These are phyloP conservation scores for Ceratocystiopsis sp. DNA, from an alignment of 2,329 filamentous ascomycete species.

Conservation along the genomic window DNA sequence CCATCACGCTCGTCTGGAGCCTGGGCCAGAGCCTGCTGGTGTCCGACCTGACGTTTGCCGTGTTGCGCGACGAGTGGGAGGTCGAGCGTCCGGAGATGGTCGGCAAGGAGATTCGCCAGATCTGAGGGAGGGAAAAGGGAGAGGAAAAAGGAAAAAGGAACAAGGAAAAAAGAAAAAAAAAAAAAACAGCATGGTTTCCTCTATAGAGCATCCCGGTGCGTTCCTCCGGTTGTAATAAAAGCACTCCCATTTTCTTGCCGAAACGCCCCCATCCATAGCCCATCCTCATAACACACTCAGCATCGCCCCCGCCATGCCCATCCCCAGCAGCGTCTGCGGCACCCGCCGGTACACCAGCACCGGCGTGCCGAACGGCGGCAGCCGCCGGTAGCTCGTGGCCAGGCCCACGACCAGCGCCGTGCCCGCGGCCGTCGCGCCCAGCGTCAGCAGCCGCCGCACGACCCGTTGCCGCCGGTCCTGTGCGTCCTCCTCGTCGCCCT, in stretches of 20 bases:
- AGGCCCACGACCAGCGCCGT: constrained; percentile 20
- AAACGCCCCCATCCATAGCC: background rate
- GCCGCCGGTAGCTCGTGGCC: constrained; percentile 20
- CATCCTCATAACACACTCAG: constrained; percentile 13
- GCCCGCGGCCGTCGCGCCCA: constrained; percentile 20
- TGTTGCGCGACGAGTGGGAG: constrained; percentile 86
- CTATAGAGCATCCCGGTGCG: no score
- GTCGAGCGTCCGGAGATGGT: constrained; percentile 77
- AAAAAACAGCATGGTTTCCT: no score
- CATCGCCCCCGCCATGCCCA: constrained; percentile 31
- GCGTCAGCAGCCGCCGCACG: constrained; percentile 14
- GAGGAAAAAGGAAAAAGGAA: no score
- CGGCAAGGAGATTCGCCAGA: constrained; percentile 74
- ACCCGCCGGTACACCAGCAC: constrained; percentile 25
- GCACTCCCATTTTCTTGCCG: no score
- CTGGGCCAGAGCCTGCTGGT: constrained; percentile 74
- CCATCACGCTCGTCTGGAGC: constrained; percentile 97
- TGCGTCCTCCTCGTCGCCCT: constrained; percentile 3
- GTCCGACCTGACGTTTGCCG: constrained; percentile 75
- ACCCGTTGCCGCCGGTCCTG: constrained; percentile 10
- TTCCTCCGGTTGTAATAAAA: no score
- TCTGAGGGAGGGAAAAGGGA: constrained; percentile 26
- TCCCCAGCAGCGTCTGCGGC: constrained; percentile 20
- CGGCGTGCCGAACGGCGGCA: constrained; percentile 28
- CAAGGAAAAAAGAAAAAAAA: no score